These are phyloP conservation scores for Gaultheria prostrata DNA, from an alignment of 148 eudicot genomes.

Conservation along the genomic window DNA sequence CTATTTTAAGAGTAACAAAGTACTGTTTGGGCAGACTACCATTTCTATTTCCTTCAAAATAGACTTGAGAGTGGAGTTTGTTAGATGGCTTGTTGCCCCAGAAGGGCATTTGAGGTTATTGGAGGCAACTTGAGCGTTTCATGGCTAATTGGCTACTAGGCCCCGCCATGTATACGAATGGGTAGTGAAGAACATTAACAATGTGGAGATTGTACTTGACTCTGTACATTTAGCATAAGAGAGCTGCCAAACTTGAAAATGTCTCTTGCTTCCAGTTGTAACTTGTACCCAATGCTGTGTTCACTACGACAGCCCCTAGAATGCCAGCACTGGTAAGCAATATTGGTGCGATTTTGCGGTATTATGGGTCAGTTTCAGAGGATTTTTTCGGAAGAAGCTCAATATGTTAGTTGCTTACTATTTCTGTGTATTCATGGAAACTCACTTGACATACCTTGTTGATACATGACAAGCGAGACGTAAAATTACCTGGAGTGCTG, in stretches of 20 bases:
- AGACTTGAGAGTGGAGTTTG: slow-evolving; percentile 7
- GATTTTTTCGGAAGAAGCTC: not conserved
- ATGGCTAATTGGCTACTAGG: not conserved
- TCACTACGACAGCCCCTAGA: not conserved
- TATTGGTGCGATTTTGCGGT: not conserved
- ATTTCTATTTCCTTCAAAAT: not conserved
- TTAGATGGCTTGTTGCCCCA: not conserved
- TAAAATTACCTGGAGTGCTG: not conserved
- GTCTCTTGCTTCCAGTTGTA: not conserved
- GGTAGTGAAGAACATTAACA: not conserved
- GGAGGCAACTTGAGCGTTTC: not conserved
- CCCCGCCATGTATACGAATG: not conserved
- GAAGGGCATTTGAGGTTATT: not conserved
- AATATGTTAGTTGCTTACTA: not conserved
- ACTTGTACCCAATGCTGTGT: not conserved
- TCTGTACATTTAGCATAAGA: too few relatives aligned
- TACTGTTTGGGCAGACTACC: not conserved
- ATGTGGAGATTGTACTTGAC: too few relatives aligned
- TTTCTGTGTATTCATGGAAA: not conserved
- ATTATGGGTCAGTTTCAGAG: not conserved
- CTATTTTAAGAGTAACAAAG: not conserved
- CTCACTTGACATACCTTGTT: not conserved
- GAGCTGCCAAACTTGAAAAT: not conserved
- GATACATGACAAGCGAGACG: not conserved
- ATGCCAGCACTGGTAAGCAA: not conserved